Evolutionary conservation across 75 land plant species (phyloP), one percentile per base, ranked within the genome.

Genomic region (Cupressus sempervirens): DNA sequence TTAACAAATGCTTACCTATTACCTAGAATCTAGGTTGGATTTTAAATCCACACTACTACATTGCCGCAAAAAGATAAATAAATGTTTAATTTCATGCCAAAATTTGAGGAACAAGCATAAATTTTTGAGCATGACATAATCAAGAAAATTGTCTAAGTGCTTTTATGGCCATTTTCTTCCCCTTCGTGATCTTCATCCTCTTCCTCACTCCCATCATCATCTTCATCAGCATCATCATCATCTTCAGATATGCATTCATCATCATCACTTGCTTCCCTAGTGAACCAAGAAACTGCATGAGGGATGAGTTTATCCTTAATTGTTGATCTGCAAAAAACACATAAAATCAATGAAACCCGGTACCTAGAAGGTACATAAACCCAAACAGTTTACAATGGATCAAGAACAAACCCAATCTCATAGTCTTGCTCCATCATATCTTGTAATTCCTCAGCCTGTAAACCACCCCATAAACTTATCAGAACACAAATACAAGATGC

Each of bases 401-500:
- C 32, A 23, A 32, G 50, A 67, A 86, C 88, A 45, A 77, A 91
- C 99, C 99, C 99, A 82, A 98, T 92, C 85, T 98, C 99, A 92
- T 96, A 98, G 84, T 98, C 99, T 83, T 93, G 99, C 86, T 98
- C 99, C 99, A 98, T 96, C 76, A 90, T 85, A 90, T 96, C 94
- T 87, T 98, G 98, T 52, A 96, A 90, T 53, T 94, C 92, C 84
- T 98, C 99, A 77, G 98, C 99, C 99, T 97, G 94, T 18, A 0
- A 86, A n/a, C 34, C 67, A 86, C 7, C 26, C 30, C 46, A 26
- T 3, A 38, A 36, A 84, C 7, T 41, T 36, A 84, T 73, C 26
- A 70, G 8, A 45, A 8, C 29, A 67, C 11, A 84, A 83, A 23
- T 12, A 77, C 80, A 84, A 18, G 83, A 23, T 6, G 26, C 41